phyloP scores from a whole-genome alignment of 305 asterid species.

The Solanum hybrid region DNA sequence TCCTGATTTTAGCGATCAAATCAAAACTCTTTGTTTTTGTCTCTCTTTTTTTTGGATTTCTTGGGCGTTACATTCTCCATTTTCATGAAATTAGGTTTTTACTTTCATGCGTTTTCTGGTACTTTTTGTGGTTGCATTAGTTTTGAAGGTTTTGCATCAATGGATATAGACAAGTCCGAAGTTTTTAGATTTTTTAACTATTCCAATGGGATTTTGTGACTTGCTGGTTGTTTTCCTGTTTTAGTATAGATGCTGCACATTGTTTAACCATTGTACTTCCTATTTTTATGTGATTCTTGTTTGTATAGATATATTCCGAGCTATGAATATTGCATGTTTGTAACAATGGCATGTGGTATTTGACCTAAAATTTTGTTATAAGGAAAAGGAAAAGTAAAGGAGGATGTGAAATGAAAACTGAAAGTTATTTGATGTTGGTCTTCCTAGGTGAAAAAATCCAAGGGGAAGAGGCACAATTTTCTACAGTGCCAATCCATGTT shows the following conservation, averaged over 20 bases:
- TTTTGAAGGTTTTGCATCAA: neutral
- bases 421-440: constrained; percentile 3
- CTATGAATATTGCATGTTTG: neutral
- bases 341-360: neutral
- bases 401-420: neutral
- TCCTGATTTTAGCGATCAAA: neutral
- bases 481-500: constrained; percentile 66
- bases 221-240: neutral
- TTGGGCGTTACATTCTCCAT: neutral
- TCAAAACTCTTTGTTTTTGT: neutral
- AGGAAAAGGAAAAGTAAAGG: neutral
- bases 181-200: neutral
- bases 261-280: neutral
- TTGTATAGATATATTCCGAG: neutral
- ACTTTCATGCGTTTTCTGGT: neutral
- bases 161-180: neutral
- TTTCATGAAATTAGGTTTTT: neutral
- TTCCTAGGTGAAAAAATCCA: constrained; percentile 41
- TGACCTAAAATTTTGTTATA: neutral
- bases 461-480: constrained; percentile 30
- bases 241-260: neutral
- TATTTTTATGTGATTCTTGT: neutral
- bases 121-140: neutral
- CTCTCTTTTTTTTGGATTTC: neutral
- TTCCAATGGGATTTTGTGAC: neutral